Base-by-base conservation (phyloP, 2,329 filamentous ascomycete genomes). In the Epichloe amarillans region DNA sequence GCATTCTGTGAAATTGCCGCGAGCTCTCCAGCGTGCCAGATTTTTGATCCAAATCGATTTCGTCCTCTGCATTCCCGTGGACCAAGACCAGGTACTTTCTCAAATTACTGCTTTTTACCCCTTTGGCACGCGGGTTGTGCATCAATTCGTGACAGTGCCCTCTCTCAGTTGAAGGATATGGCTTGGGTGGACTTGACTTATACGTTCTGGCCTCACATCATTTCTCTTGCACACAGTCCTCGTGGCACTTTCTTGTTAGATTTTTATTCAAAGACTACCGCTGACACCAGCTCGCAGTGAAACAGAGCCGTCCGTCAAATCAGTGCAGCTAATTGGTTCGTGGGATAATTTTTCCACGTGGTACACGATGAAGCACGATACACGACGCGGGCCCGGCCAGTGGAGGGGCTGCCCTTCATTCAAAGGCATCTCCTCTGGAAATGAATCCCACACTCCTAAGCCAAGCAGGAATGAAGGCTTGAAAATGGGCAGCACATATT, bases 401-500 rank as follows among this genome's bases (percentile, higher is more conserved):
- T 96, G 89, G 89, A 82, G 83, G 61, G 91, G 89, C 42, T 95
- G 88, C 65, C 86, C 93, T 70, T 80, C 80, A 38, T 95, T 95
- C 68, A 81, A 84, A 55, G 82, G 93, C 65, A 93, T 94, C 62
- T 82, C 88, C 59, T 88, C 83, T 60, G 88, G 94, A 67, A 87
- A 88, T 52, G 75, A 83, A 53, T 64, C 72, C 46, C 66, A 72
- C 48, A 57, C 54, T 53, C 8, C 15, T n/a, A 52, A 53, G 45
- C 54, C 72, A 68, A 58, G 73, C 70, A 79, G 88, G 59, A 79
- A 79, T 58, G 89, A 89, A 52, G 90, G 86, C 49, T 75, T 96
- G 56, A 93, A 85, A 67, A 95, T 95, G 86, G 90, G 90, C 43
- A 82, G 85, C 53, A 93, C 84, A 15, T 96, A 96, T 68, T 96